Percentiles rank a stretch among this genome's conserved stretches.
These are phyloP conservation scores for Linum usitatissimum DNA, from an alignment of 345 rosid genomes.

Conservation along the genomic window DNA sequence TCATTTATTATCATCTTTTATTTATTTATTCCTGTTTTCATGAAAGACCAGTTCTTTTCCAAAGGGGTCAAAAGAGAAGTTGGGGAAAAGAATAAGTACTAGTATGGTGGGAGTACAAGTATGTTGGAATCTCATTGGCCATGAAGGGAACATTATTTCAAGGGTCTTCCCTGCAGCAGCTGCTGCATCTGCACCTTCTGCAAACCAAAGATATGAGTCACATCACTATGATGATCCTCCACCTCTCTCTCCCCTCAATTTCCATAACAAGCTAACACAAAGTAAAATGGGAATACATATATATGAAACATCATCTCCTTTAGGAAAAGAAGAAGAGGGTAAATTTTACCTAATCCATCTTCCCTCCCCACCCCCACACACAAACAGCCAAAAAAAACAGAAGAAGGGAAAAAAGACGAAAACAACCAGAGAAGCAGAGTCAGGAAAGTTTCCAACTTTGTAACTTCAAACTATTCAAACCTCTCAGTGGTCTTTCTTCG, in stretches of 20 bases:
- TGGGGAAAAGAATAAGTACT: constrained; percentile 27
- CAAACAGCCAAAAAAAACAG: not conserved
- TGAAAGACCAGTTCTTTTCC: not conserved
- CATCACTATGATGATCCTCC: not conserved
- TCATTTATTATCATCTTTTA: no score
- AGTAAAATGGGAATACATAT: no score
- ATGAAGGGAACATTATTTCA: constrained; percentile 93
- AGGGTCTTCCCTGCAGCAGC: constrained; percentile 74
- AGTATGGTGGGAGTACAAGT: constrained; percentile 45
- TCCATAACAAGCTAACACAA: constrained; percentile 16
- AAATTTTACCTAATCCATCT: constrained; percentile 4
- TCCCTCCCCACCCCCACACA: not conserved
- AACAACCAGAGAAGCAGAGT: constrained; percentile 29
- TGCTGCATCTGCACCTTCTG: not conserved
- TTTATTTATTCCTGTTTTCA: not conserved
- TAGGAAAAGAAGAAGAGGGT: constrained; percentile 1
- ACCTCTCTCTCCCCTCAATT: not conserved
- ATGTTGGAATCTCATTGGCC: constrained; percentile 84
- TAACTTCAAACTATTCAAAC: constrained; percentile 58
- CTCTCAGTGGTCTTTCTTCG: constrained; percentile 38
- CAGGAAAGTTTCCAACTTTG: constrained; percentile 39
- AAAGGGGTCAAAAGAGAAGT: not conserved
- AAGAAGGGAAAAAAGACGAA: no score
- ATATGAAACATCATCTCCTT: not conserved
- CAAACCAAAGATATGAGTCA: not conserved